Conservation (phyloP, 805 yeast species). For the Nakazawaea populi region DNA sequence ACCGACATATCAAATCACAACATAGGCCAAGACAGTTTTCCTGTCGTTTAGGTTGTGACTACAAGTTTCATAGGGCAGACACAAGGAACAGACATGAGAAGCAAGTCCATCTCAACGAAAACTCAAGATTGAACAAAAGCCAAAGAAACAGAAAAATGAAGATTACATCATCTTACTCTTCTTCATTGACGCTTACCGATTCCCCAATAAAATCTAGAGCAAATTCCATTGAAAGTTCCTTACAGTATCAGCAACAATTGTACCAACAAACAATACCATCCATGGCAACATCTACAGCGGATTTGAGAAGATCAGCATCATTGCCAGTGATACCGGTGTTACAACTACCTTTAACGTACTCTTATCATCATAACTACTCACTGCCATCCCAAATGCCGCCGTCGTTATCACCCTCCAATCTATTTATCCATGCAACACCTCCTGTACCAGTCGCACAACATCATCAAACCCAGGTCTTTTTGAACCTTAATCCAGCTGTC, state of each 20-base stretch:
- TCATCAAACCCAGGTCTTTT: neutral
- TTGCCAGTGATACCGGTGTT: neutral
- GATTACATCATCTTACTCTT: neutral
- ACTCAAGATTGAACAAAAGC: slow-evolving; percentile 8
- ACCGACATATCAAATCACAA: slow-evolving; percentile 11
- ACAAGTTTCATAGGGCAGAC: slow-evolving; percentile 10
- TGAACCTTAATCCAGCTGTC: neutral
- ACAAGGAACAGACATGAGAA: slow-evolving; percentile 11
- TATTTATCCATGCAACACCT: neutral
- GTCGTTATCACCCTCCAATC: neutral
- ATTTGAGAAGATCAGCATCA: neutral
- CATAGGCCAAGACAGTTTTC: slow-evolving; percentile 9
- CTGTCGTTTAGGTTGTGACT: slow-evolving; percentile 9
- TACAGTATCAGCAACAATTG: neutral
- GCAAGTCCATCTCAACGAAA: slow-evolving; percentile 9
- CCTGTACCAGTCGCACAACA: neutral
- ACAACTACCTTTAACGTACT: neutral
- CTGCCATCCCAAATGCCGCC: too few relatives aligned
- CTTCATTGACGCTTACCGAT: neutral
- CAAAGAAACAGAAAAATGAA: slow-evolving; percentile 3
- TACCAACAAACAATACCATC: neutral
- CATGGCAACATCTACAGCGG: neutral
- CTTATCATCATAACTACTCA: neutral
- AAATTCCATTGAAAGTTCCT: neutral
- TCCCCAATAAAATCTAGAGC: neutral